Evolutionary conservation across 371 early-diverging fungal species (phyloP), one percentile per base, ranked within the genome.

Genomic region (Mucor circinelloides): DNA sequence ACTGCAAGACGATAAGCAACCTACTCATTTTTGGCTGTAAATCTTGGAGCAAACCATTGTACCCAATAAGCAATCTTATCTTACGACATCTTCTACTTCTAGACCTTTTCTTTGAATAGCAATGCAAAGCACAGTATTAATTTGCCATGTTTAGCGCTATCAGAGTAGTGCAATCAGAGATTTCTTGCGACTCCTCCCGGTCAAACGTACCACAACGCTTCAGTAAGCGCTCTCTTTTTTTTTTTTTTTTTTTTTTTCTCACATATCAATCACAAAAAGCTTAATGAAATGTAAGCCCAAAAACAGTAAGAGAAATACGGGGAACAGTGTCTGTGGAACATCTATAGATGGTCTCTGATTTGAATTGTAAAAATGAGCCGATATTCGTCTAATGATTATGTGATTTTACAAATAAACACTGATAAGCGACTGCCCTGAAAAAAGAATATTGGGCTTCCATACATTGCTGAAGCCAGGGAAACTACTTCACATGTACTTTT

Each of bases 251-350:
- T n/a, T n/a, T n/a, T n/a, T 56, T 56, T 56, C 56, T 56, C 56
- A 56, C 56, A 56, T 31, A 56, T 52, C 52, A 52, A 52, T 25
- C 52, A 52, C 52, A 52, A 21, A 52, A 52, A 52, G 52, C 52
- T 52, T 52, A 52, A 52, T 52, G 27, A 13, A 27, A 5, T 27
- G 52, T 21, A 52, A 27, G 15, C 6, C 52, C 52, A 52, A 52
- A 52, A 52, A 27, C 52, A 52, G 52, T 23, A 52, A 27, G 27
- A 52, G 13, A 27, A 52, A 1, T 27, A 52, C 52, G 52, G 52
- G 27, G 25, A 50, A 21, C 21, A 13, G 10, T 9, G 21, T 25
- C 12, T 52, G 27, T 52, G 52, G 23, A 52, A 52, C 23, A 52
- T 13, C 12, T 27, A 25, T 6, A 12, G 13, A 52, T 52, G 25